A percentile compares a stretch with the other conserved stretches of the same genome.
Evolutionary conservation across 2,329 filamentous ascomycete species (phyloP).

Genomic region (Exophiala sideris): DNA sequence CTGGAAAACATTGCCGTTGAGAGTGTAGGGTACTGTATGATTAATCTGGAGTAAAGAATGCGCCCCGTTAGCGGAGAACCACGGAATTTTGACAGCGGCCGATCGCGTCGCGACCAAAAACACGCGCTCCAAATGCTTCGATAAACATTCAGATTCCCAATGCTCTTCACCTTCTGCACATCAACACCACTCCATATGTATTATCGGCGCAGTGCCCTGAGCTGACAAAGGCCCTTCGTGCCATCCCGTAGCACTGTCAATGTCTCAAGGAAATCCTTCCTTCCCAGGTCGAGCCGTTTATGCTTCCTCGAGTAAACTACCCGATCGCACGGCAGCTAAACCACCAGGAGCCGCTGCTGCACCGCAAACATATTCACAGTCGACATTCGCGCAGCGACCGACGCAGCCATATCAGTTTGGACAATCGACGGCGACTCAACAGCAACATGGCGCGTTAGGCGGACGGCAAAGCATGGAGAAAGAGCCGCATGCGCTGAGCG

Average conservation of each 20-base stretch:
- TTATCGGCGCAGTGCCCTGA: background rate
- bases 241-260: conserved; percentile 10
- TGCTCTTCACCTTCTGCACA: background rate
- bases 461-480: conserved; percentile 42
- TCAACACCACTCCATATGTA: conserved; percentile 8
- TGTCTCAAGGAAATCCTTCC: conserved; percentile 42
- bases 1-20: too few species aligned
- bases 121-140: background rate
- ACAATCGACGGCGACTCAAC: conserved; percentile 38
- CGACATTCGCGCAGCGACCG: conserved; percentile 40
- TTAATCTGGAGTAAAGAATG: too few species aligned
- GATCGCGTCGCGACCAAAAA: background rate
- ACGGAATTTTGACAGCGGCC: background rate
- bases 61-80: too few species aligned
- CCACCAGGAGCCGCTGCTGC: conserved; percentile 6
- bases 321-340: conserved; percentile 42
- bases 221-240: conserved; percentile 18
- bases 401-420: conserved; percentile 34
- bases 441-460: conserved; percentile 39
- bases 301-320: conserved; percentile 51
- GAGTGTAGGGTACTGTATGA: too few species aligned
- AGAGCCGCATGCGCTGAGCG: conserved; percentile 49
- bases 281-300: conserved; percentile 55
- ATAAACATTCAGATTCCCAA: background rate
- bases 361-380: conserved; percentile 42